Percentiles rank a stretch among this genome's conserved stretches.
Conservation (phyloP, 1,284 basidiomycete species). For the Cryptococcus jaspeensis region DNA sequence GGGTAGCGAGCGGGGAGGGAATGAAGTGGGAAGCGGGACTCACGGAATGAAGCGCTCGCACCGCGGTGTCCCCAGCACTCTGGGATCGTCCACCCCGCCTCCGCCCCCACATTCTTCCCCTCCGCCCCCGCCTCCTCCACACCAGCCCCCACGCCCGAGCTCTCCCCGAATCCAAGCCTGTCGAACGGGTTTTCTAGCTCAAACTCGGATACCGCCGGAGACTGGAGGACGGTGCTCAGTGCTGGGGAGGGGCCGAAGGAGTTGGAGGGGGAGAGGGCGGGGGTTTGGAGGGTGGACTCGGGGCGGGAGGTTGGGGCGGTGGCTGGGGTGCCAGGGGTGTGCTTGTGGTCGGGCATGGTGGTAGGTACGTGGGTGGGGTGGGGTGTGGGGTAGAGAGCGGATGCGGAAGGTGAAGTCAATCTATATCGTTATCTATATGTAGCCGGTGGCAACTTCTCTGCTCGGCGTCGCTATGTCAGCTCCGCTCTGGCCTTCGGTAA, state of each 20-base stretch:
- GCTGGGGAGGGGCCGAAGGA: slow-evolving; percentile 28
- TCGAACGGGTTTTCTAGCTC: slow-evolving; percentile 19
- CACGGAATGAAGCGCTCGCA: slow-evolving; percentile 71
- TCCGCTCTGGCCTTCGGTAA: no score
- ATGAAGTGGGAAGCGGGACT: slow-evolving; percentile 15
- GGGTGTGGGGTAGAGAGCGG: no score
- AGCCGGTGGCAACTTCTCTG: no score
- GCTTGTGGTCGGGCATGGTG: no score
- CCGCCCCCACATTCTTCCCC: background rate
- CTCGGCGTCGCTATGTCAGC: no score
- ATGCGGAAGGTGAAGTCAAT: no score
- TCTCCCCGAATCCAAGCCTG: background rate
- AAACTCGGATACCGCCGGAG: slow-evolving; percentile 27
- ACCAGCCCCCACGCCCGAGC: no score
- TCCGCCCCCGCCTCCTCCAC: no score
- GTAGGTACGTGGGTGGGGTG: no score
- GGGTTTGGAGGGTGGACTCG: slow-evolving; percentile 20
- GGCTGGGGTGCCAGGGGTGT: background rate
- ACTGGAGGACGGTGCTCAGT: slow-evolving; percentile 27
- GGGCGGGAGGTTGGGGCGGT: background rate
- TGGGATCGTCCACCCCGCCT: slow-evolving; percentile 38
- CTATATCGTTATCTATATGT: no score
- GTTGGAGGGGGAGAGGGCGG: slow-evolving; percentile 24
- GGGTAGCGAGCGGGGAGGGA: background rate
- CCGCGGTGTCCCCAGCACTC: slow-evolving; percentile 96